Conservation (phyloP, 2,329 filamentous ascomycete genomes). For the Talaromyces piceae region DNA sequence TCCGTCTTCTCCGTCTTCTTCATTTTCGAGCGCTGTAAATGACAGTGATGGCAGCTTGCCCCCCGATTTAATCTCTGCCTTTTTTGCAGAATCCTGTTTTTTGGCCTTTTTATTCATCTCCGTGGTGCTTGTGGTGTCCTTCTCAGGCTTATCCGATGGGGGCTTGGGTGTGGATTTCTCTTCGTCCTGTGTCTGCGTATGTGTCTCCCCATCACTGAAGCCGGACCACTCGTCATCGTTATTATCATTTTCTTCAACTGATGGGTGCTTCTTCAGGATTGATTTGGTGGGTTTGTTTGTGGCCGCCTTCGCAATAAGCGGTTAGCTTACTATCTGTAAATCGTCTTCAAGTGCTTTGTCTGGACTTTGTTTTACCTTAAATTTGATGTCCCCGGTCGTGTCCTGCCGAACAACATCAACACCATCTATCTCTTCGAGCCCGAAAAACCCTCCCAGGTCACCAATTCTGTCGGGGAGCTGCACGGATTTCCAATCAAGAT, state of each 20-base stretch:
- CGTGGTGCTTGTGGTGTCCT: conserved; percentile 32
- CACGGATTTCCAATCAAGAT: conserved; percentile 58
- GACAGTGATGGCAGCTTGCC: conserved; percentile 28
- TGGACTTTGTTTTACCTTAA: conserved; percentile 28
- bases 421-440: conserved; percentile 83
- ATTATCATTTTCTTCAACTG: conserved; percentile 14
- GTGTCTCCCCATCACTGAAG: conserved; percentile 48
- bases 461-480: conserved; percentile 66
- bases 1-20: conserved; percentile 43
- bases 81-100: conserved; percentile 20
- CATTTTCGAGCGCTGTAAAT: conserved; percentile 31
- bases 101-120: conserved; percentile 10
- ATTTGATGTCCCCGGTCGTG: conserved; percentile 43
- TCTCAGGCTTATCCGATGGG: conserved; percentile 20
- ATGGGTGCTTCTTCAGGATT: conserved; percentile 20
- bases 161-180: conserved; percentile 20
- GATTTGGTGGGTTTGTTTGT: conserved; percentile 27
- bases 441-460: conserved; percentile 90
- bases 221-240: conserved; percentile 55
- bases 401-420: conserved; percentile 71
- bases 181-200: conserved; percentile 13
- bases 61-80: conserved; percentile 18
- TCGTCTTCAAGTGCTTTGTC: background rate
- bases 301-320: conserved; percentile 18
- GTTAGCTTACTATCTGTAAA: conserved; percentile 6